These are phyloP conservation scores for Kandelia obovata DNA, from an alignment of 345 rosid genomes.

Conservation along the genomic window DNA sequence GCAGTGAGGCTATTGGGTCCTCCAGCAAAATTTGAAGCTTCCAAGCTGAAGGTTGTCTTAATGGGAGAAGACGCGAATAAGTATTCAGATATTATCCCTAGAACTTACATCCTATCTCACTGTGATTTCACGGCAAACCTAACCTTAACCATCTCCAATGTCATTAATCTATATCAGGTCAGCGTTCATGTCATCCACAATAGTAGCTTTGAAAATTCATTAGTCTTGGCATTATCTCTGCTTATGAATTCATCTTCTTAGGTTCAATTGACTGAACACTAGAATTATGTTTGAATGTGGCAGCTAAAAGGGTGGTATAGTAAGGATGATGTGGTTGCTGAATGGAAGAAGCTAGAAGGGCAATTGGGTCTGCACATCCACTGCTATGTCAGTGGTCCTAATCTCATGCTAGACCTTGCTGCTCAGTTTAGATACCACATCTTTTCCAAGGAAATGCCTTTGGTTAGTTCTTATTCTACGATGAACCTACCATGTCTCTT, in stretches of 20 bases:
- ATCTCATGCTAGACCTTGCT: slow-evolving; percentile 57
- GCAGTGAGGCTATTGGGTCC: slow-evolving; percentile 74
- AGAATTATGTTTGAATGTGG: not conserved
- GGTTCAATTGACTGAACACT: not conserved
- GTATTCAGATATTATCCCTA: slow-evolving; percentile 52
- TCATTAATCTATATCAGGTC: slow-evolving; percentile 77
- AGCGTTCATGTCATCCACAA: not conserved
- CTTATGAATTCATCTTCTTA: too few species aligned
- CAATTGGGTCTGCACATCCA: slow-evolving; percentile 62
- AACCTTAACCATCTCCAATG: slow-evolving; percentile 70
- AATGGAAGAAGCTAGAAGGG: slow-evolving; percentile 76
- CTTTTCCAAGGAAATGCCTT: slow-evolving; percentile 85
- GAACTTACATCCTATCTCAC: slow-evolving; percentile 82
- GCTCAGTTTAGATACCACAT: slow-evolving; percentile 91
- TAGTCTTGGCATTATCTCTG: too few species aligned
- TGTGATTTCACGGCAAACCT: slow-evolving; percentile 90
- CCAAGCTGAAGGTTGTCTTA: slow-evolving; percentile 72
- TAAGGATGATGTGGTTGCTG: slow-evolving; percentile 89
- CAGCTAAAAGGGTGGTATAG: slow-evolving; percentile 82
- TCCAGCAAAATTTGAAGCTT: slow-evolving; percentile 76
- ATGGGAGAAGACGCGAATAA: slow-evolving; percentile 34
- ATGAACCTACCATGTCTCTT: too few species aligned
- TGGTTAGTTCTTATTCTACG: slow-evolving; percentile 43
- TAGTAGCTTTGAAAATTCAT: too few species aligned
- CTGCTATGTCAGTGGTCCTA: slow-evolving; percentile 81